phyloP scores from a whole-genome alignment of 2,329 filamentous ascomycete genomes.

The Fusarium humuli region DNA sequence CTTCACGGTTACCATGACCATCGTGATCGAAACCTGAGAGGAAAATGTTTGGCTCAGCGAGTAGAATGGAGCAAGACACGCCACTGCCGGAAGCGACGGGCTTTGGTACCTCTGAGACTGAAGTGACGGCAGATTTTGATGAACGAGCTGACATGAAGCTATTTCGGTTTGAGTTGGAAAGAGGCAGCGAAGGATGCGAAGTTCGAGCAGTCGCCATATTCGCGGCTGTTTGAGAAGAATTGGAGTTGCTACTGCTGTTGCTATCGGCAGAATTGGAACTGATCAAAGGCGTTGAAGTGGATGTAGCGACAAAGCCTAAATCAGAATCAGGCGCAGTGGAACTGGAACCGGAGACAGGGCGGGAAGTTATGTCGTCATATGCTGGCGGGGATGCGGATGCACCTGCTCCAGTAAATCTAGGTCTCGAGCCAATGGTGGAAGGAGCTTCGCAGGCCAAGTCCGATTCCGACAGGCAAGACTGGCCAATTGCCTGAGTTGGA shows the following conservation, averaged over 20 bases:
- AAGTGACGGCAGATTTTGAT: slow-evolving; percentile 63
- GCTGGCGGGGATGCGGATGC: slow-evolving; percentile 44
- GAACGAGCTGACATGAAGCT: slow-evolving; percentile 64
- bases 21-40: slow-evolving; percentile 82
- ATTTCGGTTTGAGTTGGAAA: slow-evolving; percentile 55
- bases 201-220: slow-evolving; percentile 40
- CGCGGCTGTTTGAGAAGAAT: slow-evolving; percentile 31
- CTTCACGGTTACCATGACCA: slow-evolving; percentile 63
- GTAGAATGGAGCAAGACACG: slow-evolving; percentile 76
- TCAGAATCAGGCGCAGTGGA: slow-evolving; percentile 44
- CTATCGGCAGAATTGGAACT: slow-evolving; percentile 33
- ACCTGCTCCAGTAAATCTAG: slow-evolving; percentile 37
- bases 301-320: slow-evolving; percentile 33
- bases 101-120: slow-evolving; percentile 71
- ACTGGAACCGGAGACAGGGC: slow-evolving; percentile 30
- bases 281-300: slow-evolving; percentile 36
- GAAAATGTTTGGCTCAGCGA: slow-evolving; percentile 85
- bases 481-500: slow-evolving; percentile 25
- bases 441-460: slow-evolving; percentile 35
- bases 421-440: slow-evolving; percentile 24
- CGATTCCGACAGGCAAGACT: slow-evolving; percentile 23
- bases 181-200: slow-evolving; percentile 36
- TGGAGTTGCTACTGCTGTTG: slow-evolving; percentile 21
- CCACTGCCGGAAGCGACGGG: slow-evolving; percentile 84
- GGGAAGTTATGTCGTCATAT: slow-evolving; percentile 48